Evolutionary conservation across 2,329 filamentous ascomycete genomes (phyloP), one percentile per base, ranked within the genome.

Genomic region (Colletotrichum noveboracense): DNA sequence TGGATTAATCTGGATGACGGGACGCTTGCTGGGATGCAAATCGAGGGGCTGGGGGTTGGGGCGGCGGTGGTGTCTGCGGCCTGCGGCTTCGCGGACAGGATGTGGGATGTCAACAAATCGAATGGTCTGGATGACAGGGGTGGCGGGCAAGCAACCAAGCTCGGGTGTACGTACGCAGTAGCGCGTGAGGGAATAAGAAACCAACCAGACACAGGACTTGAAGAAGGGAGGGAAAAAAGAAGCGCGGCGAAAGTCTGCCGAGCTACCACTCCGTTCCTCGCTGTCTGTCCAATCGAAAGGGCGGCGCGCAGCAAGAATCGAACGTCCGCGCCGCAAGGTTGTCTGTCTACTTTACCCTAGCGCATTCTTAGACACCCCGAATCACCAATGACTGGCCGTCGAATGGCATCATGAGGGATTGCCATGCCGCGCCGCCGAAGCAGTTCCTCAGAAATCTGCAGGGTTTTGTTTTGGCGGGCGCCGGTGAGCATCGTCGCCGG

Each of bases 101-200:
- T n/a, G 21, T 43, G 16, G 16, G 60, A 60, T 75, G 70, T 75
- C 74, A 74, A 75, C 74, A 75, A 75, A 75, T 73, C 64, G 64
- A 75, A 60, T 58, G 62, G 65, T 52, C 62, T 70, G 36, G 70
- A 62, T 21, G 62, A 70, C 70, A 72, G 62, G 68, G 62, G 69
- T 38, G 69, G n/a, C n/a, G 43, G 43, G 43, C 43, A 7, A 52
- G 43, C n/a, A 13, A 52, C 43, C 62, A 72, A 64, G 61, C 55
- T 48, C 24, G 24, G 43, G 36, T 58, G 21, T 21, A 34, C 43
- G 14, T 13, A 55, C 38, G 38, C 38, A 21, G n/a, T 52, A 52
- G 43, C n/a, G 43, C 43, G 43, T 21, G 43, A 52, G 43, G 43
- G 43, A 52, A 52, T 52, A 52, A 52, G 43, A 52, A 52, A 52